Percentiles rank a stretch among this genome's conserved stretches.
Evolutionary conservation across 2,329 filamentous ascomycete species (phyloP).

Genomic region (Lasiodiplodia sp.): DNA sequence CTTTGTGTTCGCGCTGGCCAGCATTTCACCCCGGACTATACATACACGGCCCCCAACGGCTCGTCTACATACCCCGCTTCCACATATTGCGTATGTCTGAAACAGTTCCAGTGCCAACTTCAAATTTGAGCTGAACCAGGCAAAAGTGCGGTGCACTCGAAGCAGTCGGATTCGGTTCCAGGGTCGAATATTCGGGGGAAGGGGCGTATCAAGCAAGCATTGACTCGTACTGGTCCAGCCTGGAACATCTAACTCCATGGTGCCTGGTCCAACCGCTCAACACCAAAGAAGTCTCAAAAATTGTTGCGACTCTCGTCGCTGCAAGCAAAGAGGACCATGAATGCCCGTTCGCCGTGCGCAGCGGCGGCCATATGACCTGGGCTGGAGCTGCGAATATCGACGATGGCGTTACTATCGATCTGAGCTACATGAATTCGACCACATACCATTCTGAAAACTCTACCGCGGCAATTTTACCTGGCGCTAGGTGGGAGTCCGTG

Average conservation of each 20-base stretch:
- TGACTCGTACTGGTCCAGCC: conserved; percentile 7
- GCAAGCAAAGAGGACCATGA: not conserved
- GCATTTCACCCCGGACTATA: not conserved
- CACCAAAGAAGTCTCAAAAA: conserved; percentile 12
- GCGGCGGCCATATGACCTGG: conserved; percentile 37
- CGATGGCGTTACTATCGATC: conserved; percentile 40
- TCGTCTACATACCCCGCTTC: not conserved
- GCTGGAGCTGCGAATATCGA: conserved; percentile 40
- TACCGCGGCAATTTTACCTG: conserved; percentile 35
- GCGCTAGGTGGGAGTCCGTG: conserved; percentile 39
- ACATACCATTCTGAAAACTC: conserved; percentile 35
- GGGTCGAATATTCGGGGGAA: not conserved
- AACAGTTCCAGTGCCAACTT: not conserved
- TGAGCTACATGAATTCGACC: conserved; percentile 38
- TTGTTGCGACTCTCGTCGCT: conserved; percentile 3
- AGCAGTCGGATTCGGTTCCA: not conserved
- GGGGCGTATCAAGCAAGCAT: not conserved
- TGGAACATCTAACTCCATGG: not conserved
- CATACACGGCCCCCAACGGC: not conserved
- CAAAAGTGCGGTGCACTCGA: conserved; percentile 18
- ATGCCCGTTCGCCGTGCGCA: conserved; percentile 25
- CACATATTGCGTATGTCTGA: conserved; percentile 3
- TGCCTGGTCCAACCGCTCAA: conserved; percentile 8
- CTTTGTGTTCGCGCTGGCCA: not conserved
- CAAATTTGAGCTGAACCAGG: not conserved